Evolutionary conservation across 176 grass and related monocot species (phyloP), one percentile per base, ranked within the genome.

Genomic region (Poa pratensis): DNA sequence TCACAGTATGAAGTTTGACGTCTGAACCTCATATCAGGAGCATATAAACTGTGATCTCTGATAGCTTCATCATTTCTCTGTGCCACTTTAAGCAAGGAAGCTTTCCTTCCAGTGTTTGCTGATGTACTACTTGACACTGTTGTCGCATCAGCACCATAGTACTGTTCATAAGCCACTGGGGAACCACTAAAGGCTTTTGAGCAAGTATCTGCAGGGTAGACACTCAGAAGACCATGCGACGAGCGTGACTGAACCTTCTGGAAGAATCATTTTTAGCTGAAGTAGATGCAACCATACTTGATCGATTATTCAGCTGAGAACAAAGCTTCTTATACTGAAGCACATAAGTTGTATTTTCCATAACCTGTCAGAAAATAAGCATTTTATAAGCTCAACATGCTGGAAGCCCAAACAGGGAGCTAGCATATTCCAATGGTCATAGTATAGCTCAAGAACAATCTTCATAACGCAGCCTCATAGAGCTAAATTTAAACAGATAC

Each of bases 331-430:
- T 98, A 62, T 90, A 84, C 16, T 88, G 85, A 75, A 88, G 57
- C 51, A 98, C 83, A 83, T 83, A 84, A 69, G 48, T 78, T 57
- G 69, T 87, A 81, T 93, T 92, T 93, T 98, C 95, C 77, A 78
- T 27, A 68, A 98, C 87, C 95, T 98, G 63, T 69, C 39, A 78
- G 16, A 88, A 82, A 75, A 76, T 22, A 89, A 84, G 45, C 23
- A 46, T 75, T 75, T 40, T 75, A 52, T 84, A 48, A 87, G 61
- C 27, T 74, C 67, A 67, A 75, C 58, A 75, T 76, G 18, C 69
- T n/a, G 32, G 73, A 79, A 82, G 79, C 27, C 65, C 42, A 84
- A 58, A 69, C 50, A 30, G 13, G 13, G 23, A 30, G 59, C 51
- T 52, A 68, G 39, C 28, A 82, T n/a, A 87, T 50, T 75, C 52